Conservation (phyloP, 148 eudicot genomes). For the Rhododendron henanense region DNA sequence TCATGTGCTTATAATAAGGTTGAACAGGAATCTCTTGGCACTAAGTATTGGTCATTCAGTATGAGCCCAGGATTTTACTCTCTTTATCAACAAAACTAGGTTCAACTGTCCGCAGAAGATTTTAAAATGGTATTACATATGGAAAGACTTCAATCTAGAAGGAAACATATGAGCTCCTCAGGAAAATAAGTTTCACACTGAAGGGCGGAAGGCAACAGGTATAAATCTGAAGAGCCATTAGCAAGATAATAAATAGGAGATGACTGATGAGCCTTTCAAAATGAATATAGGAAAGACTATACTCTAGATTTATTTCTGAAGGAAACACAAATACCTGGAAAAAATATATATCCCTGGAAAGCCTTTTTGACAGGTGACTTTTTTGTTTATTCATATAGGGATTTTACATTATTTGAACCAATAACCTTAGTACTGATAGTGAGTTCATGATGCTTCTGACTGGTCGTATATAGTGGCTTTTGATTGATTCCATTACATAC, state of each 20-base stretch:
- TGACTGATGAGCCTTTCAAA: background rate
- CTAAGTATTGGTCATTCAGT: background rate
- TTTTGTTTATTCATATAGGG: background rate
- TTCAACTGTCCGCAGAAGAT: background rate
- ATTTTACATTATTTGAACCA: background rate
- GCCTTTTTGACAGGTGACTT: background rate
- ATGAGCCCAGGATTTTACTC: background rate
- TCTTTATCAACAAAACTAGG: background rate
- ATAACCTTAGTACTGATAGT: background rate
- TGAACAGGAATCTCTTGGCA: background rate
- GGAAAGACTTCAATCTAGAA: background rate
- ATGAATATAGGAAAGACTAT: background rate
- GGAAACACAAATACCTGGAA: background rate
- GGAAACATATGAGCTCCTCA: background rate
- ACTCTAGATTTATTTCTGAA: background rate
- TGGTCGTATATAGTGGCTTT: background rate
- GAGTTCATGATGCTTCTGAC: slow-evolving; percentile 5
- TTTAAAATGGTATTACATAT: background rate
- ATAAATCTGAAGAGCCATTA: background rate
- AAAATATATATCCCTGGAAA: background rate
- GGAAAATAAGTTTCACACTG: background rate
- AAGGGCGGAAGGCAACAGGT: background rate
- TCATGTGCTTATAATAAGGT: background rate
- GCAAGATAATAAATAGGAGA: background rate
- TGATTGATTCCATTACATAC: background rate